Evolutionary conservation across 2,329 filamentous ascomycete species (phyloP).

Genomic region (Pseudogymnoascus sp.): DNA sequence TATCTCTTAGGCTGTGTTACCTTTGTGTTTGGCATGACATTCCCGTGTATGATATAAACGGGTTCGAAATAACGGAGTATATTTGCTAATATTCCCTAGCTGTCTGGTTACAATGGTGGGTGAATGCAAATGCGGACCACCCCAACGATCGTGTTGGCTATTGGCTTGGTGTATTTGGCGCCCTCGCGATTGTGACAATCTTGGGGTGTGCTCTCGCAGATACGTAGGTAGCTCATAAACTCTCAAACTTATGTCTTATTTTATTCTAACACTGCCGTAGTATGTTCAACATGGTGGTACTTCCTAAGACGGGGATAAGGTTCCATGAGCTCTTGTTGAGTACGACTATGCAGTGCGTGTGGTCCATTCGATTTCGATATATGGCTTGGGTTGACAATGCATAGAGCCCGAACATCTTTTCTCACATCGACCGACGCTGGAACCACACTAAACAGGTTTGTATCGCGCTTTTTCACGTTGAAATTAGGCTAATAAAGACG

Average conservation of each 20-base stretch:
- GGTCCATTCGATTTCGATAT: background rate
- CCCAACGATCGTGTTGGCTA: constrained; percentile 15
- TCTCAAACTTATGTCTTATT: background rate
- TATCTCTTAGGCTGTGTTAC: constrained; percentile 18
- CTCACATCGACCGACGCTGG: constrained; percentile 37
- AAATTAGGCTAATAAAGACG: background rate
- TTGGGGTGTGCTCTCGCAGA: background rate
- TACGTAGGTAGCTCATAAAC: background rate
- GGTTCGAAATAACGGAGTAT: background rate
- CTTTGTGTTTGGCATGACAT: constrained; percentile 20
- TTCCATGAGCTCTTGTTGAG: background rate
- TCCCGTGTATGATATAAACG: constrained; percentile 15
- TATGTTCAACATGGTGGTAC: background rate
- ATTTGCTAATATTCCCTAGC: constrained; percentile 12
- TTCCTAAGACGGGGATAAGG: background rate
- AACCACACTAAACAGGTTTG: constrained; percentile 35
- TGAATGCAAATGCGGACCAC: constrained; percentile 18
- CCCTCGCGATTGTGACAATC: background rate
- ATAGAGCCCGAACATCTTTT: constrained; percentile 34
- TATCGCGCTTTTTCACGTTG: background rate
- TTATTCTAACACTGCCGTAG: background rate
- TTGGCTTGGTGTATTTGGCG: constrained; percentile 19
- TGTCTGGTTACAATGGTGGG: constrained; percentile 28
- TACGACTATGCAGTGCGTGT: background rate
- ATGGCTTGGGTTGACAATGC: constrained; percentile 29